A percentile compares a stretch with the other conserved stretches of the same genome.
These are phyloP conservation scores for Plenodomus biglobosus DNA, from an alignment of 2,329 filamentous ascomycete genomes.

Conservation along the genomic window DNA sequence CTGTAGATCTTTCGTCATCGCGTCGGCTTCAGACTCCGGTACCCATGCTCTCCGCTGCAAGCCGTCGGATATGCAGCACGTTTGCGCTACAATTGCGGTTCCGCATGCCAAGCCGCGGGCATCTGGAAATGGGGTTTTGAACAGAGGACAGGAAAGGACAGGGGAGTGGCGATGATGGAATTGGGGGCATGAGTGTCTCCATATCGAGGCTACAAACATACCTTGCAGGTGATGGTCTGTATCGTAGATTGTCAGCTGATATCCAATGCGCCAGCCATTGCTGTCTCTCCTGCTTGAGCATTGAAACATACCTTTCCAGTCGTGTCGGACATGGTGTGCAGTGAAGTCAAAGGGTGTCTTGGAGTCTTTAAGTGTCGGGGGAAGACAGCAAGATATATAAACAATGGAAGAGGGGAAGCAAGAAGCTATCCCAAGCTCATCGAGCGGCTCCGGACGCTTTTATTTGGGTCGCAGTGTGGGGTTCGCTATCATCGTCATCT, in stretches of 20 bases:
- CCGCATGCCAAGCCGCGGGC: conserved; percentile 28
- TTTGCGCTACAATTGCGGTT: conserved; percentile 25
- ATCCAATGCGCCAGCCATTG: conserved; percentile 1
- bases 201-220: conserved; percentile 65
- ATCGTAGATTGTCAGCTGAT: conserved; percentile 8
- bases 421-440: conserved; percentile 10
- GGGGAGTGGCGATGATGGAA: not conserved
- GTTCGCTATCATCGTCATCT: conserved; percentile 22
- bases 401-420: conserved; percentile 11
- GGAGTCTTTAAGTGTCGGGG: not conserved
- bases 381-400: conserved; percentile 7
- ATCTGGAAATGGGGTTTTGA: not conserved
- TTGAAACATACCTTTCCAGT: conserved; percentile 52
- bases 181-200: conserved; percentile 8
- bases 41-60: conserved; percentile 5
- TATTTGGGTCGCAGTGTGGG: conserved; percentile 21
- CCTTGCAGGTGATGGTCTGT: conserved; percentile 90
- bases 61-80: conserved; percentile 6
- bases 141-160: not conserved
- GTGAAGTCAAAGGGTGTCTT: conserved; percentile 19
- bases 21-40: not conserved
- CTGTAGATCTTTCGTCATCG: not conserved
- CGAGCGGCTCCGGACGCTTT: conserved; percentile 29
- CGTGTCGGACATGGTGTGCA: conserved; percentile 54
- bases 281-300: not conserved